Base-by-base conservation (phyloP, 441 rosid species). In the Euphorbia schlechtendalii region DNA sequence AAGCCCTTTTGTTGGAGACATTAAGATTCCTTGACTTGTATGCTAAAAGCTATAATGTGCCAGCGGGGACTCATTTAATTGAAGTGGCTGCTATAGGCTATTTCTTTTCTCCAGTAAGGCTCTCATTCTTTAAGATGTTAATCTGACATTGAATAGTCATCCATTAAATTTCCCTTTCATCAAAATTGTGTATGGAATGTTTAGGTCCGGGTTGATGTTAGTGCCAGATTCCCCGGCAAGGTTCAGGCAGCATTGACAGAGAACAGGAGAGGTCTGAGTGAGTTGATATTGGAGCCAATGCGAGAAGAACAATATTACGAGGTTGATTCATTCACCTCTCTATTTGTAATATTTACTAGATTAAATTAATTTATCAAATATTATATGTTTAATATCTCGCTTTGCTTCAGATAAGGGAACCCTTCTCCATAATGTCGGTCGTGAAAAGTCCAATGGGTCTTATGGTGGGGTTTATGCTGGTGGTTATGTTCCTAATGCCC, bases 381-480 rank as follows among this genome's bases (percentile, higher is more conserved):
- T 43, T 49, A 41, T 61, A 61, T 74, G 27, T 70, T 55, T 68
- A 67, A 34, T 71, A 59, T 72, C 65, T 63, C 30, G 22, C 63
- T 57, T 71, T 55, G 25, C 72, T 69, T 59, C 91, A 94, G 99
- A 79, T 87, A 56, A 83, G 98, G 64, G 99, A 94, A 72, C 96
- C 99, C 53, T 91, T 94, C 86, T 75, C 83, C 57, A 61, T 87
- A 69, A 84, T 94, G 96, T 77, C 93, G 34, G 40, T 94, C 57
- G 80, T 88, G 73, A 94, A 94, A 63, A 94, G 99, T 73, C 99
- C 98, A 46, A 94, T 94, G 98, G 99, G 99, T 74, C 87, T 94
- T 57, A 91, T 91, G 99, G 70, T 87, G 73, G 99, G 98, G 71
- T 91, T 94, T 75, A 94, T 94, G 99, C 71, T 94, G 73, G 78